These are phyloP conservation scores for Mycena indigotica DNA, from an alignment of 768 basidiomycete genomes.

Conservation along the genomic window DNA sequence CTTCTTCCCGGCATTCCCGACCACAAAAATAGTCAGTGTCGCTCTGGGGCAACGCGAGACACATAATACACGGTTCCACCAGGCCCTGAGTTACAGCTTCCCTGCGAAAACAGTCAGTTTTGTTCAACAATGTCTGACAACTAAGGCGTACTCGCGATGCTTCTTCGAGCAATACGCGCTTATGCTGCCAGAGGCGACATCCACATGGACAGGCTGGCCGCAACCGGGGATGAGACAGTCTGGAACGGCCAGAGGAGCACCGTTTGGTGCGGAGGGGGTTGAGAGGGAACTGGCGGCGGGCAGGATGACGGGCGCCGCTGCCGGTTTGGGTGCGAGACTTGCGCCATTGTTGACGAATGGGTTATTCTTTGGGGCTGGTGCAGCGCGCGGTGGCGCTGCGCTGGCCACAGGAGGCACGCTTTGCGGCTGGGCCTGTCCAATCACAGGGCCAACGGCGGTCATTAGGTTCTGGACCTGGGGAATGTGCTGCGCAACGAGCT, in stretches of 20 bases:
- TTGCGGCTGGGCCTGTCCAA: background rate
- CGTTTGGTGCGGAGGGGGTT: constrained; percentile 35
- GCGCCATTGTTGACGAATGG: constrained; percentile 18
- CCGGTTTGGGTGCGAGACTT: background rate
- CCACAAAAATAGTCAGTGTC: constrained; percentile 66
- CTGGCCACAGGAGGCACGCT: background rate
- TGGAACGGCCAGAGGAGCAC: constrained; percentile 38
- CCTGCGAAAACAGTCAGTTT: constrained; percentile 35
- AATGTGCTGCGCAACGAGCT: constrained; percentile 49
- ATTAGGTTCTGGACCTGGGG: constrained; percentile 48
- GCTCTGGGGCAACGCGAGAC: constrained; percentile 59
- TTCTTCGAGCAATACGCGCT: constrained; percentile 62
- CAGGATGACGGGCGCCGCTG: background rate
- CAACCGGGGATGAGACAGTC: constrained; percentile 61
- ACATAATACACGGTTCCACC: constrained; percentile 64
- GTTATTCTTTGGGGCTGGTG: constrained; percentile 11
- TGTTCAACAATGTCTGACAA: constrained; percentile 14
- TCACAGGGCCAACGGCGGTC: constrained; percentile 14
- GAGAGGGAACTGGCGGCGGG: constrained; percentile 24
- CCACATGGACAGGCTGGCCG: constrained; percentile 56
- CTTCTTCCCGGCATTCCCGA: constrained; percentile 58
- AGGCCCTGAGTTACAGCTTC: constrained; percentile 59
- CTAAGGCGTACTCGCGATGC: constrained; percentile 61
- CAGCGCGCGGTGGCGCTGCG: constrained; percentile 10
- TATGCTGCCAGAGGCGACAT: constrained; percentile 47